Evolutionary conservation across 2,329 filamentous ascomycete species (phyloP).

Genomic region (Sodiomyces alkalinus): DNA sequence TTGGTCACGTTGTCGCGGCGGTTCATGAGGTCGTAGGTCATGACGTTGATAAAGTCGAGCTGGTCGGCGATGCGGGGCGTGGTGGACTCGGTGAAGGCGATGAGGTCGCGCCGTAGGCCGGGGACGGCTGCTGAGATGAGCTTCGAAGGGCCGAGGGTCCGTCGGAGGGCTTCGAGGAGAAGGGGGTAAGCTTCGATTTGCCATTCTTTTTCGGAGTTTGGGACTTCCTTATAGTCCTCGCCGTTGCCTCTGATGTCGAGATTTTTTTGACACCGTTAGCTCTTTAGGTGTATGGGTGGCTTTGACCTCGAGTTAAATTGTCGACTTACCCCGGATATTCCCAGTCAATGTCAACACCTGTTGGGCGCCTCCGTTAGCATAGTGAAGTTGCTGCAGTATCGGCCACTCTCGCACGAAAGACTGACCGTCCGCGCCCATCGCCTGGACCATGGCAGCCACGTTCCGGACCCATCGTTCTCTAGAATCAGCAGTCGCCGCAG

Average conservation of each 20-base stretch:
- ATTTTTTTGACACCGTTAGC: too few species aligned
- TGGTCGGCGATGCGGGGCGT: slow-evolving; percentile 40
- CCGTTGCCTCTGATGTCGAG: slow-evolving; percentile 41
- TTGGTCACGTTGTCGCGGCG: slow-evolving; percentile 47
- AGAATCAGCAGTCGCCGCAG: slow-evolving; percentile 25
- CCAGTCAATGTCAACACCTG: slow-evolving; percentile 43
- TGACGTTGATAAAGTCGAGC: slow-evolving; percentile 53
- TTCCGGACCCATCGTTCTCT: slow-evolving; percentile 48
- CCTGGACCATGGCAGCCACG: slow-evolving; percentile 44
- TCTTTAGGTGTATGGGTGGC: too few species aligned
- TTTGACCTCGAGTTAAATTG: background rate
- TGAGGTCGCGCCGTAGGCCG: slow-evolving; percentile 47
- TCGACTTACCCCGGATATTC: slow-evolving; percentile 36
- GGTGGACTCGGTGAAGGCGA: slow-evolving; percentile 45
- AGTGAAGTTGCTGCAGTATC: too few species aligned
- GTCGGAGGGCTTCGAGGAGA: slow-evolving; percentile 42
- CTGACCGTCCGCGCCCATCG: slow-evolving; percentile 47
- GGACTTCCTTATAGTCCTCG: slow-evolving; percentile 49
- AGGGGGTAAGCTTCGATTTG: slow-evolving; percentile 50
- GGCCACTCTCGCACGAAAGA: too few species aligned
- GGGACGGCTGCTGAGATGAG: slow-evolving; percentile 55
- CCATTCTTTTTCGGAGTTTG: slow-evolving; percentile 42
- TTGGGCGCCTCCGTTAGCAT: background rate
- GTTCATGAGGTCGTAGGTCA: slow-evolving; percentile 60
- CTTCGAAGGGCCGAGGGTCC: slow-evolving; percentile 38